Conservation (phyloP, 176 grass and related monocot species). For the Eragrostis nindensis region DNA sequence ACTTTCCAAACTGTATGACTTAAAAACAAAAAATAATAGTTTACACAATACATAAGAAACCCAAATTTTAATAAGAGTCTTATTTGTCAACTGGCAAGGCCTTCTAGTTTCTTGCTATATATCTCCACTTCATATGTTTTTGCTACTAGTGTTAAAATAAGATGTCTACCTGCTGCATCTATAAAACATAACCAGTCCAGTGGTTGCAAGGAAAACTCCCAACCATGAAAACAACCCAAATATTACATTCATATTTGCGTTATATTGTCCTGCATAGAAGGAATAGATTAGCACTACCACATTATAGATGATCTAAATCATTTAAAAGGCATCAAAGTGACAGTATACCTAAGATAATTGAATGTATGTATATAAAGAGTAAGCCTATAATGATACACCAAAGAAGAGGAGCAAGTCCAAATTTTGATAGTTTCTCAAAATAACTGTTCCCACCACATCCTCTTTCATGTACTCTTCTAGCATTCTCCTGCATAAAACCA, state of each 20-base stretch:
- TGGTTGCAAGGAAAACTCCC: constrained; percentile 70
- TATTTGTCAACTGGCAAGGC: background rate
- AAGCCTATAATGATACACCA: constrained; percentile 78
- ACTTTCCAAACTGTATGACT: background rate
- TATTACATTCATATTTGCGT: constrained; percentile 53
- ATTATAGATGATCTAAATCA: background rate
- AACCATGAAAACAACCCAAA: constrained; percentile 79
- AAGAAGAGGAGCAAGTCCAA: constrained; percentile 85
- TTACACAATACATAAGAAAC: constrained; percentile 13
- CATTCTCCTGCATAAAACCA: constrained; percentile 78
- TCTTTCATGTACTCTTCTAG: constrained; percentile 85
- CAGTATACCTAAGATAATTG: constrained; percentile 79
- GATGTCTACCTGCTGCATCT: constrained; percentile 86
- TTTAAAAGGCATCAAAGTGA: constrained; percentile 20
- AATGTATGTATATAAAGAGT: constrained; percentile 74
- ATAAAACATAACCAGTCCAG: constrained; percentile 87
- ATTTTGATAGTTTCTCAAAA: constrained; percentile 75
- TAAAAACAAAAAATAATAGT: background rate
- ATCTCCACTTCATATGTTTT: background rate
- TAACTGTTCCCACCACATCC: constrained; percentile 59
- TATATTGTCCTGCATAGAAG: constrained; percentile 71
- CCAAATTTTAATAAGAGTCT: constrained; percentile 10
- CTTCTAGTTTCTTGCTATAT: constrained; percentile 7
- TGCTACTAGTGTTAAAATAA: constrained; percentile 21
- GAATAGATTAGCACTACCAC: constrained; percentile 33